A percentile compares a stretch with the other conserved stretches of the same genome.
phyloP scores from a whole-genome alignment of 192 early-diverging fungal species.

The Coemansia erecta region DNA sequence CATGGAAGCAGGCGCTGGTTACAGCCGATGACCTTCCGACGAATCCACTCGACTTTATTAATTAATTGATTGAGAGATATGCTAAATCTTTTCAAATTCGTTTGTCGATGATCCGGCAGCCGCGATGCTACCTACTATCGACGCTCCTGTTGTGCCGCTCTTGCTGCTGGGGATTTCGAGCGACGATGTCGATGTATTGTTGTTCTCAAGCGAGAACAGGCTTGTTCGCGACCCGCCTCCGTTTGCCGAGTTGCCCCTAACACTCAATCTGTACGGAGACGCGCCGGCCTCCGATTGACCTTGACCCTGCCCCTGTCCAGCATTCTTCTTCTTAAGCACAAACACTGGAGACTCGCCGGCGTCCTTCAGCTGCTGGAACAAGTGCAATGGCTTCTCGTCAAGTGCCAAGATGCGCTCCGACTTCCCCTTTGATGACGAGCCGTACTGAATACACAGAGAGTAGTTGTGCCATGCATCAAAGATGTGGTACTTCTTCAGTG shows the following conservation, averaged over 20 bases:
- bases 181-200: slow-evolving; percentile 48
- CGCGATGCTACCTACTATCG: slow-evolving; percentile 13
- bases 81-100: slow-evolving; percentile 44
- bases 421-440: slow-evolving; percentile 53
- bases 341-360: slow-evolving; percentile 69
- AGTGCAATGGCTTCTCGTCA: slow-evolving; percentile 69
- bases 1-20: slow-evolving; percentile 52
- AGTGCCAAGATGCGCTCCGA: slow-evolving; percentile 64
- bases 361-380: slow-evolving; percentile 73
- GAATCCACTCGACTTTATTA: slow-evolving; percentile 48
- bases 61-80: slow-evolving; percentile 5
- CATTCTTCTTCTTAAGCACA: slow-evolving; percentile 62
- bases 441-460: slow-evolving; percentile 77
- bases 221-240: slow-evolving; percentile 37
- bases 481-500: slow-evolving; percentile 91
- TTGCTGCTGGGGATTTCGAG: slow-evolving; percentile 32
- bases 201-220: slow-evolving; percentile 39
- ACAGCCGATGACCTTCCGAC: slow-evolving; percentile 47
- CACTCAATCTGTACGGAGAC: slow-evolving; percentile 1
- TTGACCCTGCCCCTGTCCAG: slow-evolving; percentile 1
- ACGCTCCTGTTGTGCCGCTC: slow-evolving; percentile 7
- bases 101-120: slow-evolving; percentile 19
- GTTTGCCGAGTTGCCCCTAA: slow-evolving; percentile 3
- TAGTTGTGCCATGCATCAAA: slow-evolving; percentile 83
- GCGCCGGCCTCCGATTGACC: neutral